Base-by-base conservation (phyloP, 1,284 basidiomycete genomes). In the Trichosporon coremiiforme region DNA sequence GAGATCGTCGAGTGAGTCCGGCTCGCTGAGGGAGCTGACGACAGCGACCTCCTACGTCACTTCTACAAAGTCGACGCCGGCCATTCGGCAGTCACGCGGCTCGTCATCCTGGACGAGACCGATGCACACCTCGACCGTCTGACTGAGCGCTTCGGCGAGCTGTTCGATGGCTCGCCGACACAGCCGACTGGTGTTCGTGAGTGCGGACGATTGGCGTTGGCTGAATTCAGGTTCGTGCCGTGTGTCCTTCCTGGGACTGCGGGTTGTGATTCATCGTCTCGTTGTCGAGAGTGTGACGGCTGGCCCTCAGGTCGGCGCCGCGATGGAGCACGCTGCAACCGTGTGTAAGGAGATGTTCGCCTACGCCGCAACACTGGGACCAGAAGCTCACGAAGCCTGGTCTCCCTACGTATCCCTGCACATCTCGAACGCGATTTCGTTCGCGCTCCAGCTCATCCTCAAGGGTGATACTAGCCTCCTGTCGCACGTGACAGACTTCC, bases 401-500 rank as follows among this genome's bases (percentile, higher is more conserved):
- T 73, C 75, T 66, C 77, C 78, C 9, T 79, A 79, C 64, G 74
- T 76, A 0, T 74, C 75, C 10, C 74, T 76, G 57, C 78, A 79
- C 66, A 74, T 80, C 57, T 77, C 77, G 29, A 76, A 76, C 45
- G 69, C 71, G 9, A 75, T 66, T 17, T 74, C 72, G 6, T 65
- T 79, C 6, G 73, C 79, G 8, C 60, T 79, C 2, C 72, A 75
- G 13, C 64, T 77, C 31, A 74, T 75, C 7, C 57, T 75, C 29
- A 35, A 4, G 22, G 60, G 68, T 50, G 15, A 29, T 0, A 25
- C 53, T 1, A 47, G 22, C 2, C 36, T 64, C 17, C 12, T 65
- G 4, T 31, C 60, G 12, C 20, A n/a, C 5, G 33, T 36, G 4
- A 15, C 29, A 2, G 17, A 20, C 8, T 53, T 50, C 4, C 22